Evolutionary conservation across 2,329 filamentous ascomycete species (phyloP).

Genomic region (Gliomastix tumulicola): DNA sequence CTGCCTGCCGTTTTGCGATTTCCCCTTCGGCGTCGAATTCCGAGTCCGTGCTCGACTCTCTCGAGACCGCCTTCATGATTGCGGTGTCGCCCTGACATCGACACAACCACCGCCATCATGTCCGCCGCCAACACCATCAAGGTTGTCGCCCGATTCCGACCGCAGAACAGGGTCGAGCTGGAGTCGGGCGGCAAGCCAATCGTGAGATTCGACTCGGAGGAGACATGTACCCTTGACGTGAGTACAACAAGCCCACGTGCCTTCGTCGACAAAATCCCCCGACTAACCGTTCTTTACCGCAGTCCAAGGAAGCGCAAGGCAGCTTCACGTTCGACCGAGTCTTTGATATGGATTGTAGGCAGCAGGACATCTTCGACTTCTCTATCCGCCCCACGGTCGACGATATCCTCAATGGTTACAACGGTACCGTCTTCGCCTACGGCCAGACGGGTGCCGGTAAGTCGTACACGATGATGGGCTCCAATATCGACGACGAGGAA

Average conservation of each 20-base stretch:
- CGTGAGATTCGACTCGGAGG: constrained; percentile 79
- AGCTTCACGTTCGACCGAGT: constrained; percentile 96
- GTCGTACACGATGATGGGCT: constrained; percentile 83
- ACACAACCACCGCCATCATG: constrained; percentile 29
- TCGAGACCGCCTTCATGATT: not conserved
- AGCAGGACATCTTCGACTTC: constrained; percentile 95
- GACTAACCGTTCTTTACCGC: constrained; percentile 15
- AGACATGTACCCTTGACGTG: constrained; percentile 84
- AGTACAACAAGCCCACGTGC: too few species aligned
- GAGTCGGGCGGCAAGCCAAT: constrained; percentile 87
- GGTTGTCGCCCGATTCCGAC: constrained; percentile 97
- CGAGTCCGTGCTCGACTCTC: not conserved
- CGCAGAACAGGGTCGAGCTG: constrained; percentile 92
- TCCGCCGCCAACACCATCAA: constrained; percentile 60
- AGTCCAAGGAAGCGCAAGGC: constrained; percentile 78
- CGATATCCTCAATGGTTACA: constrained; percentile 98
- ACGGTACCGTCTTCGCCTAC: constrained; percentile 97
- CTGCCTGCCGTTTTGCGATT: not conserved
- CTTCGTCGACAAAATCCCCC: too few species aligned
- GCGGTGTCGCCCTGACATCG: not conserved
- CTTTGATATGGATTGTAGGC: constrained; percentile 87
- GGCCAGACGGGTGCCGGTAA: constrained; percentile 98
- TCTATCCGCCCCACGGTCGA: constrained; percentile 94
- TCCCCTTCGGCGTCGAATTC: not conserved
- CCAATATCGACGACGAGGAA: constrained; percentile 83